Conservation (phyloP, 352 stramenopile genomes). For the Phytophthora crassamura region DNA sequence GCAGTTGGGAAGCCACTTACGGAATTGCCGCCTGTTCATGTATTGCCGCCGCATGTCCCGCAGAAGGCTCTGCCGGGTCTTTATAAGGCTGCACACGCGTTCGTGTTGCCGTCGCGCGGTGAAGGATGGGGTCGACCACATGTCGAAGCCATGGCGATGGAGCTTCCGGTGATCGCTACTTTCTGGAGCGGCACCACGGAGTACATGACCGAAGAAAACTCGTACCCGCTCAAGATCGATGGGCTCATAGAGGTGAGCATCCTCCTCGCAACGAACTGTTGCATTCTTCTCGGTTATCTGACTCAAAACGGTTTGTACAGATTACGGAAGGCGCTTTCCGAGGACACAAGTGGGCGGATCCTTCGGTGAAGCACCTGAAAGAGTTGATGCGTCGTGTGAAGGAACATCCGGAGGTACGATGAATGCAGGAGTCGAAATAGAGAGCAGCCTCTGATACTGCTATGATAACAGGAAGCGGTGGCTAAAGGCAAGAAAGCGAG, state of each 20-base stretch:
- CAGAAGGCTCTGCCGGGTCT: conserved; percentile 63
- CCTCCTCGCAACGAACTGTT: not conserved
- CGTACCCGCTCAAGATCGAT: conserved; percentile 82
- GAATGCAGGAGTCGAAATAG: not conserved
- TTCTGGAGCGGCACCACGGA: conserved; percentile 93
- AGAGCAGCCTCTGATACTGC: too few relatives aligned
- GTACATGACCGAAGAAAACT: conserved; percentile 90
- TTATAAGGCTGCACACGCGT: conserved; percentile 82
- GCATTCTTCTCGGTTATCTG: not conserved
- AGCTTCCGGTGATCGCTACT: conserved; percentile 89
- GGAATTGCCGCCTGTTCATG: conserved; percentile 64
- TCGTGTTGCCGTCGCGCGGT: conserved; percentile 92
- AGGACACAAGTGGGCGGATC: conserved; percentile 88
- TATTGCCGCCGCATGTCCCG: conserved; percentile 68
- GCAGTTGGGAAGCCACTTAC: conserved; percentile 49
- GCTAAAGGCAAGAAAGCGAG: conserved; percentile 76
- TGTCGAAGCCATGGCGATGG: conserved; percentile 95
- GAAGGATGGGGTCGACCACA: conserved; percentile 95
- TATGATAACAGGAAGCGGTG: conserved; percentile 49
- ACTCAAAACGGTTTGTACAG: conserved; percentile 33
- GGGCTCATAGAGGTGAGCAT: conserved; percentile 72
- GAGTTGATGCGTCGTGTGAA: conserved; percentile 69
- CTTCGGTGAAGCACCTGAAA: conserved; percentile 74
- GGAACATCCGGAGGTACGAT: conserved; percentile 58
- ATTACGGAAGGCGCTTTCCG: conserved; percentile 82